Percentiles rank a stretch among this genome's conserved stretches.
Evolutionary conservation across 192 early-diverging fungal genomes (phyloP).

Genomic region (Dissophora globulifera): DNA sequence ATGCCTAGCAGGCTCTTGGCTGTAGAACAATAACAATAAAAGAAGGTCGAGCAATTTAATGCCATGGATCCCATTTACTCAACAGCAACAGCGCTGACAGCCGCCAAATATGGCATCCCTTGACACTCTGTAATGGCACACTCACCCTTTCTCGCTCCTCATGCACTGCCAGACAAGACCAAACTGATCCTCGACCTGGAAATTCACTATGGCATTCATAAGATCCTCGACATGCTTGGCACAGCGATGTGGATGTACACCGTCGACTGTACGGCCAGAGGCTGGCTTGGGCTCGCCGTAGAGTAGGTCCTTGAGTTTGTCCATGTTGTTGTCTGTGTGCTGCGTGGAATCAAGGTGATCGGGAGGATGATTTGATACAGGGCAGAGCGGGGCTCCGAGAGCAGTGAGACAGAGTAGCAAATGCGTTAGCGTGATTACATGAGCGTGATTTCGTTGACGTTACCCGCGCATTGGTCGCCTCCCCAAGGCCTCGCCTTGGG

Average conservation of each 20-base stretch:
- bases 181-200: constrained; percentile 47
- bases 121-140: no score
- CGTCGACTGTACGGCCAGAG: not conserved
- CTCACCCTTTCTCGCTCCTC: constrained; percentile 46
- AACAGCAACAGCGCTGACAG: not conserved
- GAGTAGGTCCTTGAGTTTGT: constrained; percentile 25
- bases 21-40: not conserved
- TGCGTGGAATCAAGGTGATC: not conserved
- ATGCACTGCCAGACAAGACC: constrained; percentile 43
- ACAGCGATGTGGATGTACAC: constrained; percentile 32
- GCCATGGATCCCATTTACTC: not conserved
- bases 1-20: constrained; percentile 33
- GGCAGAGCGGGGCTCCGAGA: not conserved
- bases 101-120: no score
- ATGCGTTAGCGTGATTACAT: no score
- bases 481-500: no score
- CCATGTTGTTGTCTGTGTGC: constrained; percentile 9
- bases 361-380: not conserved
- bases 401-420: no score
- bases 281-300: constrained; percentile 19
- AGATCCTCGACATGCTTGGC: constrained; percentile 53
- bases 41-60: not conserved
- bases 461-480: no score
- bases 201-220: constrained; percentile 35
- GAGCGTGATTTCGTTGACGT: no score